A percentile compares a stretch with the other conserved stretches of the same genome.
These are phyloP conservation scores for Syzygium malaccense DNA, from an alignment of 441 rosid species.

Conservation along the genomic window DNA sequence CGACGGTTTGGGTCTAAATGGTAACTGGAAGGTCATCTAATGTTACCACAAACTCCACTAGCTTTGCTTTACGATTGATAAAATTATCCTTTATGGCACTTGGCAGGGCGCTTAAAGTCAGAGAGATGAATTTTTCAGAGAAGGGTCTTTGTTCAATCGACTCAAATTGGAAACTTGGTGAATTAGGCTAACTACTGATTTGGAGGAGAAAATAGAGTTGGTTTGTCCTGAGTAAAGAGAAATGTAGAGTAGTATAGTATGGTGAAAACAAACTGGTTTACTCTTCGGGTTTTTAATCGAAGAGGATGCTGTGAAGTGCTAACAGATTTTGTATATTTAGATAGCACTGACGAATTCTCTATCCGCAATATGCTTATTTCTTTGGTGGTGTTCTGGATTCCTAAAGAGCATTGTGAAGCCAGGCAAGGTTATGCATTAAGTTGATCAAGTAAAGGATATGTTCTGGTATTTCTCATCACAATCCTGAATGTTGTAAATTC, in stretches of 20 bases:
- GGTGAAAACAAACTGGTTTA: not conserved
- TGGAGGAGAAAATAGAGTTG: not conserved
- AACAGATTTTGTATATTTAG: not conserved
- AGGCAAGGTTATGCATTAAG: not conserved
- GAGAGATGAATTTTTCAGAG: not conserved
- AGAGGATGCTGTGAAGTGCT: not conserved
- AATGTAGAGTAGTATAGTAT: not conserved
- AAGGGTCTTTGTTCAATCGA: not conserved
- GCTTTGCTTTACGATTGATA: not conserved
- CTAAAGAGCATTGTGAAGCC: not conserved
- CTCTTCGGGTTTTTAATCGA: not conserved
- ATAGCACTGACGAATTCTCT: not conserved
- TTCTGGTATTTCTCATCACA: not conserved
- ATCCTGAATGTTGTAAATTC: not conserved
- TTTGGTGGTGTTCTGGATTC: not conserved
- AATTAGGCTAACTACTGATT: not conserved
- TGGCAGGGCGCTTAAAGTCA: not conserved
- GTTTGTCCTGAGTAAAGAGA: not conserved
- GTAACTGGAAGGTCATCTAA: not conserved
- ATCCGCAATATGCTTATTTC: not conserved
- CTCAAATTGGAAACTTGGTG: not conserved
- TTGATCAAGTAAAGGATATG: not conserved
- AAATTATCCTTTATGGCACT: not conserved
- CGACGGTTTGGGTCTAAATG: not conserved
- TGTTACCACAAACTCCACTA: not conserved